Conservation (phyloP, 169 alveolate genomes). For the Plasmodium yoelii region DNA sequence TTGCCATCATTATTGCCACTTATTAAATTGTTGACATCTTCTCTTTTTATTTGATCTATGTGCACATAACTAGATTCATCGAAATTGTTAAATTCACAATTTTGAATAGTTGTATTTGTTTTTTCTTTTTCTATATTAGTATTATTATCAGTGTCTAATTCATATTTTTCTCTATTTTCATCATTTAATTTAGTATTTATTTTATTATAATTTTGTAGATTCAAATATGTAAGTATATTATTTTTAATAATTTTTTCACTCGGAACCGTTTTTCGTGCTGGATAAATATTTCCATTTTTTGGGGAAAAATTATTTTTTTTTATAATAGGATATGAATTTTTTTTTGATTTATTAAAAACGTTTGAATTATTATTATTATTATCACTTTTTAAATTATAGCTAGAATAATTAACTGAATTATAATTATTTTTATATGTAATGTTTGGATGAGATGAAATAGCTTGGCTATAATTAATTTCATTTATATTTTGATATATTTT, state of each 20-base stretch:
- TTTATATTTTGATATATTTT: constrained; percentile 67
- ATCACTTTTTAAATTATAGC: constrained; percentile 16
- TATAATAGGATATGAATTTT: not conserved
- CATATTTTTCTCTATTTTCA: not conserved
- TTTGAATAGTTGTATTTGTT: not conserved
- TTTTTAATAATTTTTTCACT: not conserved
- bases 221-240: not conserved
- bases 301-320: not conserved
- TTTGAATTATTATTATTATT: constrained; percentile 26
- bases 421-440: constrained; percentile 65
- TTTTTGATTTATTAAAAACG: constrained; percentile 5
- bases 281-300: not conserved
- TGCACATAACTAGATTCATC: not conserved
- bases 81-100: not conserved
- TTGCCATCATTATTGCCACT: not conserved
- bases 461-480: constrained; percentile 61
- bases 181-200: not conserved
- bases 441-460: constrained; percentile 37
- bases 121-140: not conserved
- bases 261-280: not conserved
- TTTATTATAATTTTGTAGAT: not conserved
- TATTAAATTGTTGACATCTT: not conserved
- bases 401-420: constrained; percentile 39
- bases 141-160: not conserved
- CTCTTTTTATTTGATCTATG: constrained; percentile 17